phyloP scores from a whole-genome alignment of 176 grass and related monocot species.

The Ensete ventricosum region DNA sequence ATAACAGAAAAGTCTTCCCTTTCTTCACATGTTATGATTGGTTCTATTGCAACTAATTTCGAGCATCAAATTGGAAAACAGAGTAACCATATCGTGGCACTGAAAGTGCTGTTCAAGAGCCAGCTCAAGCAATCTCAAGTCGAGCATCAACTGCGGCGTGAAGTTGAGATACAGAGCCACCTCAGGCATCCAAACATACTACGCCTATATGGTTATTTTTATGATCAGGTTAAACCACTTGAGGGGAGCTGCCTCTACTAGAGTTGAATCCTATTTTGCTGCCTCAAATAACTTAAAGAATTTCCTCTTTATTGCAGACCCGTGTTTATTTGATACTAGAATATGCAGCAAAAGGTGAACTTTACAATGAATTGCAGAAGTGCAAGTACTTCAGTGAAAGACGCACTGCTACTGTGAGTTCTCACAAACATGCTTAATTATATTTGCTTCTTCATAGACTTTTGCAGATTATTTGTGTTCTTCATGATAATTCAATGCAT shows the following conservation, averaged over 20 bases:
- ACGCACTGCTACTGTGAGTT: conserved; percentile 73
- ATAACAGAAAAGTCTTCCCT: not conserved
- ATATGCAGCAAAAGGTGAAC: conserved; percentile 83
- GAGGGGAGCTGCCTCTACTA: not conserved
- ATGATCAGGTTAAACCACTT: conserved; percentile 54
- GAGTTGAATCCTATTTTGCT: not conserved
- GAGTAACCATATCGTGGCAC: conserved; percentile 77
- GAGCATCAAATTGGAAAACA: conserved; percentile 19
- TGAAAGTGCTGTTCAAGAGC: conserved; percentile 97
- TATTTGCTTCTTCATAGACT: conserved; percentile 2
- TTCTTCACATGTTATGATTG: not conserved
- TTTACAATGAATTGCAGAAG: conserved; percentile 90
- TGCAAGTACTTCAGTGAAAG: conserved; percentile 75
- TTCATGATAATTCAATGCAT: not conserved
- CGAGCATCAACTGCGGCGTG: conserved; percentile 73
- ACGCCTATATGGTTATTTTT: conserved; percentile 85
- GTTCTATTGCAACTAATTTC: not conserved
- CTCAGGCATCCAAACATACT: conserved; percentile 74
- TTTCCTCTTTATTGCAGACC: conserved; percentile 31
- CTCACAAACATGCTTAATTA: not conserved
- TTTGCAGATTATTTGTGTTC: not conserved
- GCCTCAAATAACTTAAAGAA: conserved; percentile 15
- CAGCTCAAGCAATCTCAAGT: conserved; percentile 85
- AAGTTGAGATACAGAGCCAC: conserved; percentile 92
- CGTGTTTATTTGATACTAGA: conserved; percentile 90